Evolutionary conservation across 2,329 filamentous ascomycete species (phyloP).

Genomic region (Aschersonia sp.): DNA sequence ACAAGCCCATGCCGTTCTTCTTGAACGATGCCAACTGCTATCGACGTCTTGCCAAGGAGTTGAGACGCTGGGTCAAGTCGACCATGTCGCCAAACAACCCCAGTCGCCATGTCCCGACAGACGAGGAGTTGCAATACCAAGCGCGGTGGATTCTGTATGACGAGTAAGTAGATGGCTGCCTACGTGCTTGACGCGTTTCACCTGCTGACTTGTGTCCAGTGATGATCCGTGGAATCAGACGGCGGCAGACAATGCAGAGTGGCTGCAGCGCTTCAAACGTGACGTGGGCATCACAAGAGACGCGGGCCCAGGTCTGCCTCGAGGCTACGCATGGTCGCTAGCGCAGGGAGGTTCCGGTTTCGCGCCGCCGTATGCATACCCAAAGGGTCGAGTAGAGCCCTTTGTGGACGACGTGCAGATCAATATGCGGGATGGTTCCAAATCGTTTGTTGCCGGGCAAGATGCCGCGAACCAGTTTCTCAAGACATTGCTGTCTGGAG

Average conservation of each 20-base stretch:
- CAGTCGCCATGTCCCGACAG: constrained; percentile 41
- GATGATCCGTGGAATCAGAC: constrained; percentile 53
- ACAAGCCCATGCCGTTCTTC: constrained; percentile 23
- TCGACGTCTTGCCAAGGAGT: constrained; percentile 36
- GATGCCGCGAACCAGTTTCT: constrained; percentile 33
- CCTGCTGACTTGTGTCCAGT: constrained; percentile 15
- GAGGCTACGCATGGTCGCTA: constrained; percentile 27
- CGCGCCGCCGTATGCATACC: constrained; percentile 37
- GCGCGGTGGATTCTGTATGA: constrained; percentile 49
- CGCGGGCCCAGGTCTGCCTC: constrained; percentile 34
- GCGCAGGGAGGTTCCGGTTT: constrained; percentile 39
- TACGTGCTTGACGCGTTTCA: neutral
- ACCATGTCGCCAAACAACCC: constrained; percentile 46
- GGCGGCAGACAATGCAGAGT: constrained; percentile 48
- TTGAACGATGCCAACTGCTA: constrained; percentile 48
- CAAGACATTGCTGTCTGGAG: constrained; percentile 25
- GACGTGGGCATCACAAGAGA: constrained; percentile 36
- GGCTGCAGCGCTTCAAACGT: constrained; percentile 48
- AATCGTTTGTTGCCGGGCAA: constrained; percentile 26
- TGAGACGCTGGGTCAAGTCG: constrained; percentile 35
- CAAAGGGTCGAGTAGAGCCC: constrained; percentile 22
- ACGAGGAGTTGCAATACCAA: constrained; percentile 50
- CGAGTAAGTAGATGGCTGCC: constrained; percentile 27
- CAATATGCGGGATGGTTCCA: constrained; percentile 20
- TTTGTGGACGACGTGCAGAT: constrained; percentile 18